Evolutionary conservation across 1,284 basidiomycete genomes (phyloP).

Genomic region (Bjerkandera adusta): DNA sequence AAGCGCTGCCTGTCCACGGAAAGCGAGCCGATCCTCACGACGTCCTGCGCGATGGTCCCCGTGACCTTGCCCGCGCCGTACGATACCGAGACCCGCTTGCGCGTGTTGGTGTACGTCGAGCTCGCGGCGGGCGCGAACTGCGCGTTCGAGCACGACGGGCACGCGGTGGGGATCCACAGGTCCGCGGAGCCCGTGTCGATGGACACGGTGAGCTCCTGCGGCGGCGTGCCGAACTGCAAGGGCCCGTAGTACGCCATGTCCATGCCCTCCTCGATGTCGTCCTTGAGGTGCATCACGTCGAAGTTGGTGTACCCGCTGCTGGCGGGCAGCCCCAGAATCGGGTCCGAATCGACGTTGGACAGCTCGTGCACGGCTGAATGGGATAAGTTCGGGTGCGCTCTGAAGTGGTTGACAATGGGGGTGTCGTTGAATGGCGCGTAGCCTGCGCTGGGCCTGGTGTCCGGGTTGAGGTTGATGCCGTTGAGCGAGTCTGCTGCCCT

Average conservation of each 20-base stretch:
- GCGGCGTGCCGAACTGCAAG: conserved; percentile 44
- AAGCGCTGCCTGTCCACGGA: conserved; percentile 46
- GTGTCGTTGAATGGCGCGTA: conserved; percentile 27
- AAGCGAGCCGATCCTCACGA: conserved; percentile 44
- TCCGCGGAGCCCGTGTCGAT: conserved; percentile 64
- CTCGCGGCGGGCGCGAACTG: conserved; percentile 40
- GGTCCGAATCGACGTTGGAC: conserved; percentile 3
- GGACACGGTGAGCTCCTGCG: conserved; percentile 45
- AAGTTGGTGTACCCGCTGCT: conserved; percentile 14
- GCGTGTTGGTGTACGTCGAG: conserved; percentile 36
- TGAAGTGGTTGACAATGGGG: conserved; percentile 13
- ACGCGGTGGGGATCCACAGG: conserved; percentile 48
- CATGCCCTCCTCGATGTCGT: conserved; percentile 34
- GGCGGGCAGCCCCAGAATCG: conserved; percentile 19
- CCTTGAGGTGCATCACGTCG: conserved; percentile 34
- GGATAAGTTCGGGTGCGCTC: conserved; percentile 8
- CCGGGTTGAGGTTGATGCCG: conserved; percentile 34
- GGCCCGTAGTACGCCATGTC: conserved; percentile 54
- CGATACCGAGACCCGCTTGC: conserved; percentile 40
- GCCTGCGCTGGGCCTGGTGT: conserved; percentile 25
- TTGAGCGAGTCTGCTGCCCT: conserved; percentile 33
- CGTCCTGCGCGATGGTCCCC: conserved; percentile 47
- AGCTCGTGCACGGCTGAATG: conserved; percentile 8
- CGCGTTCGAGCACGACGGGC: conserved; percentile 35
- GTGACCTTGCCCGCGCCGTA: conserved; percentile 55